phyloP scores from a whole-genome alignment of 306 rosid genomes.

The Malus asiatica region DNA sequence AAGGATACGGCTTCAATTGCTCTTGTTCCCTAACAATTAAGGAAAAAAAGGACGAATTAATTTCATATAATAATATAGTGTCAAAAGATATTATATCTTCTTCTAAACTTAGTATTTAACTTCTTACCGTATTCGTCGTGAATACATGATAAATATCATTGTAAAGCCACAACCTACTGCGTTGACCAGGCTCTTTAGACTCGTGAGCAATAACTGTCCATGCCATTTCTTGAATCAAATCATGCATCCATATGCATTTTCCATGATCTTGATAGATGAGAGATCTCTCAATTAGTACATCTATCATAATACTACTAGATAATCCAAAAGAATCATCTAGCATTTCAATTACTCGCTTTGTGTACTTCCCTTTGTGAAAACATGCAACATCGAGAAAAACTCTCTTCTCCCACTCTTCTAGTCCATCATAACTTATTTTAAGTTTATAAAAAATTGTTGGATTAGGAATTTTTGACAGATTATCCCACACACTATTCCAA shows the following conservation, averaged over 20 bases:
- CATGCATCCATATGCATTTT: slow-evolving; percentile 11
- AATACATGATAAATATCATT: slow-evolving; percentile 15
- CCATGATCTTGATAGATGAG: background rate
- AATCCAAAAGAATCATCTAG: too few species aligned
- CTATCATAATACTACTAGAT: too few species aligned
- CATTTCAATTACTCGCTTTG: rapidly evolving
- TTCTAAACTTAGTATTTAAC: background rate
- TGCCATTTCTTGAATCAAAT: slow-evolving; percentile 16
- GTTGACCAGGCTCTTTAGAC: background rate
- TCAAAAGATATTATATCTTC: background rate
- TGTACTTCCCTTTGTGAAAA: too few species aligned
- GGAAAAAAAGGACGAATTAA: too few species aligned
- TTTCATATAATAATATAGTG: background rate
- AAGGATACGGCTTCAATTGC: too few species aligned
- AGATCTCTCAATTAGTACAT: slow-evolving; percentile 19
- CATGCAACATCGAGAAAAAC: too few species aligned
- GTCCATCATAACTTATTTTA: too few species aligned
- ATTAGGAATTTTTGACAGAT: too few species aligned
- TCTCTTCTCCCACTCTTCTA: too few species aligned
- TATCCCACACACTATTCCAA: too few species aligned
- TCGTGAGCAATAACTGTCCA: slow-evolving; percentile 3
- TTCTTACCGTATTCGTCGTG: background rate
- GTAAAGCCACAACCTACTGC: background rate
- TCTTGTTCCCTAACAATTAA: too few species aligned
- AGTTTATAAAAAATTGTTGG: too few species aligned